These are phyloP conservation scores for Microthlaspi erraticum DNA, from an alignment of 345 rosid species.

Conservation along the genomic window DNA sequence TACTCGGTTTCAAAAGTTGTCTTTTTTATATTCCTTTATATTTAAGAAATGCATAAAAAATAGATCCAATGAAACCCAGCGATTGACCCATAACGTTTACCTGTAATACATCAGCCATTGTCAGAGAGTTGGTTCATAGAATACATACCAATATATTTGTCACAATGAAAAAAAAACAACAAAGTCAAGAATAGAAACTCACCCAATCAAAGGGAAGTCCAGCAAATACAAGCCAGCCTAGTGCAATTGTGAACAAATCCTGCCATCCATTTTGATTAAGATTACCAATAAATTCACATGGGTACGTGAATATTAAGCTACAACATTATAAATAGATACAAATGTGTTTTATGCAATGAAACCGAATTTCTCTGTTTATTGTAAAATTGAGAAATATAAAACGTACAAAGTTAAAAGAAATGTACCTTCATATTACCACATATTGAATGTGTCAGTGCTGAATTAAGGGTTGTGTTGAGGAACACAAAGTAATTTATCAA, in stretches of 20 bases:
- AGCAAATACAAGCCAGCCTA: conserved; percentile 79
- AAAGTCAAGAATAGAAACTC: background rate
- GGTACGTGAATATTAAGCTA: background rate
- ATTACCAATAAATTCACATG: conserved; percentile 5
- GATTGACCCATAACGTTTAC: conserved; percentile 31
- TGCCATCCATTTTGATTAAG: conserved; percentile 28
- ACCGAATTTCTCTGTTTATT: background rate
- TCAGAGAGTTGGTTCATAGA: background rate
- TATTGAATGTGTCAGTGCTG: conserved; percentile 73
- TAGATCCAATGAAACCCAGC: conserved; percentile 30
- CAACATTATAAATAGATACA: background rate
- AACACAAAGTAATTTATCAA: conserved; percentile 65
- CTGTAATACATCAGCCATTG: conserved; percentile 17
- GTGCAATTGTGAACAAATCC: conserved; percentile 74
- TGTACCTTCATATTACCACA: conserved; percentile 77
- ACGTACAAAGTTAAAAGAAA: background rate
- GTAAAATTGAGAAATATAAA: background rate
- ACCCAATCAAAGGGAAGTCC: conserved; percentile 74
- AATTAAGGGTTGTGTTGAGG: conserved; percentile 75
- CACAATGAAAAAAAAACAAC: background rate
- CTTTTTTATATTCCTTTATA: conserved; percentile 13
- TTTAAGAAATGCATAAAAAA: conserved; percentile 32
- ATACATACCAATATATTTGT: no score
- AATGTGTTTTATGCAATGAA: conserved; percentile 1
- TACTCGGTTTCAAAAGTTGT: no score